Conservation (phyloP, 2,329 filamentous ascomycete species). For the Sporothrix pseudoabietina region DNA sequence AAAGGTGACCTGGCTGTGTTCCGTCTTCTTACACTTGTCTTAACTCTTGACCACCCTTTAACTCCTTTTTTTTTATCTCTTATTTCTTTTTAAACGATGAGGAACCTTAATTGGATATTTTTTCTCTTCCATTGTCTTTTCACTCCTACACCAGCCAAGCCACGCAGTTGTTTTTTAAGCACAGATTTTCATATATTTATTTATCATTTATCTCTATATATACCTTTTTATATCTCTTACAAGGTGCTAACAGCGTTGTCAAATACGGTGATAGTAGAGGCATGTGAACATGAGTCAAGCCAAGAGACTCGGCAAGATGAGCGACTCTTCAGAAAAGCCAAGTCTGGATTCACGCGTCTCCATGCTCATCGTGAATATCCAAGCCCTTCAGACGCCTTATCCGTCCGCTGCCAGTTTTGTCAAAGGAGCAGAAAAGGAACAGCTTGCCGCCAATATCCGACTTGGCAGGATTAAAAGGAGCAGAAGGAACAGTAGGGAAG, state of each 20-base stretch:
- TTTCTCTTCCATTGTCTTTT: slow-evolving; percentile 21
- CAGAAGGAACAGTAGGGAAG: background rate
- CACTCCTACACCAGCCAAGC: background rate
- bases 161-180: slow-evolving; percentile 1
- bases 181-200: slow-evolving; percentile 1
- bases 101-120: background rate
- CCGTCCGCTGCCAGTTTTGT: no score
- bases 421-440: background rate
- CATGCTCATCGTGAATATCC: background rate
- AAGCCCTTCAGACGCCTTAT: background rate
- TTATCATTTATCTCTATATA: background rate
- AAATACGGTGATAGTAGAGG: background rate
- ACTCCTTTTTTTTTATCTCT: background rate
- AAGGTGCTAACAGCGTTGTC: background rate
- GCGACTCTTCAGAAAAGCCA: background rate
- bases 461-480: background rate
- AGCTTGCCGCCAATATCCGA: background rate
- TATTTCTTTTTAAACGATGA: slow-evolving; percentile 10
- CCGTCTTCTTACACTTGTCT: background rate
- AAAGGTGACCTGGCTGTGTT: background rate
- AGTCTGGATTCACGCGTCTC: background rate
- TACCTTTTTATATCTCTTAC: background rate
- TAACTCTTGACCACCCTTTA: background rate
- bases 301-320: background rate
- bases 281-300: background rate